Evolutionary conservation across 192 early-diverging fungal species (phyloP).

Genomic region (Umbelopsis vinacea): DNA sequence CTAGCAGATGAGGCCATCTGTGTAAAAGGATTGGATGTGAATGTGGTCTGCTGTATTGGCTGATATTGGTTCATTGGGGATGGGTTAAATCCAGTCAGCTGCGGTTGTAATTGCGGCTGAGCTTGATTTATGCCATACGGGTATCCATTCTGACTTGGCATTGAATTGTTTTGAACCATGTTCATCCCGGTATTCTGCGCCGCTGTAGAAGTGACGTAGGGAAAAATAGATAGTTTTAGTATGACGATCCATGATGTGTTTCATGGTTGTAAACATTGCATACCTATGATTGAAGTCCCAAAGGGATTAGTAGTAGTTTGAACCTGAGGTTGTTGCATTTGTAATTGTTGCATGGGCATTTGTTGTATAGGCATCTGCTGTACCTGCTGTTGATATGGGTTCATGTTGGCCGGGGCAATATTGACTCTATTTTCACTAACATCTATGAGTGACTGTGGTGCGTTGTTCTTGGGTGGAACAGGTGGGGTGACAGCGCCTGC

Average conservation of each 20-base stretch:
- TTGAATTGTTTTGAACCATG: slow-evolving; percentile 40
- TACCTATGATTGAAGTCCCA: slow-evolving; percentile 15
- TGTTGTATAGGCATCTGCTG: slow-evolving; percentile 22
- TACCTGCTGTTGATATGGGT: slow-evolving; percentile 13
- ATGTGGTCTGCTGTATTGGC: slow-evolving; percentile 16
- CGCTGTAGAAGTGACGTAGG: slow-evolving; percentile 8
- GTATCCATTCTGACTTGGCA: slow-evolving; percentile 34
- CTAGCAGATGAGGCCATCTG: slow-evolving; percentile 16
- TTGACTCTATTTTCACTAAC: not conserved
- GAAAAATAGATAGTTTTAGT: not conserved
- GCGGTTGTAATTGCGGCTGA: slow-evolving; percentile 44
- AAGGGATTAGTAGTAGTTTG: slow-evolving; percentile 12
- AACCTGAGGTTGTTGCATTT: slow-evolving; percentile 34
- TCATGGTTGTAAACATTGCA: not conserved
- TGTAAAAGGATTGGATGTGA: slow-evolving; percentile 20
- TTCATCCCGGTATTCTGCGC: slow-evolving; percentile 22
- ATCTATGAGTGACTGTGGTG: slow-evolving; percentile 1
- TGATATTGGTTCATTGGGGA: slow-evolving; percentile 30
- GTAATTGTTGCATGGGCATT: slow-evolving; percentile 29
- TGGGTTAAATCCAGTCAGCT: slow-evolving; percentile 30
- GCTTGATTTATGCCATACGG: slow-evolving; percentile 36
- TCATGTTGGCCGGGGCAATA: not conserved
- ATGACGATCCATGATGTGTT: not conserved
- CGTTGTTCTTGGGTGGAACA: slow-evolving; percentile 3
- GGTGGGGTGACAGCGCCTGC: slow-evolving; percentile 22